Evolutionary conservation across 345 rosid genomes (phyloP).

Genomic region (Eucalyptus marginata): DNA sequence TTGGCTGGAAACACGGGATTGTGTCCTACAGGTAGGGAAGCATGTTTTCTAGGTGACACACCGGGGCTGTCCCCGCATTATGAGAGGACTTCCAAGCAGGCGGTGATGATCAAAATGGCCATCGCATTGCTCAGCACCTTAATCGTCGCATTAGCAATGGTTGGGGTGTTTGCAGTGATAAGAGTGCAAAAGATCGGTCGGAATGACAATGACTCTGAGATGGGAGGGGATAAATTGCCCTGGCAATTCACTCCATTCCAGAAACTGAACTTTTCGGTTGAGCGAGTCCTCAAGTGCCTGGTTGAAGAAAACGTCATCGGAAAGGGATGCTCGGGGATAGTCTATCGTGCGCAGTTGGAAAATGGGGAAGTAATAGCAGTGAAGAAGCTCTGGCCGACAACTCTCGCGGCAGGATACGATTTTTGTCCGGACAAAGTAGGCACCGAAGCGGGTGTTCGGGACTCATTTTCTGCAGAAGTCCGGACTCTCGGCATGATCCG

Average conservation of each 20-base stretch:
- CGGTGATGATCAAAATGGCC: slow-evolving; percentile 34
- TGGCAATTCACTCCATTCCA: slow-evolving; percentile 86
- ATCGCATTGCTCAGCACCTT: slow-evolving; percentile 40
- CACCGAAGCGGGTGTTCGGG: slow-evolving; percentile 38
- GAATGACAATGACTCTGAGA: slow-evolving; percentile 41
- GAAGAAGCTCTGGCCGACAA: slow-evolving; percentile 72
- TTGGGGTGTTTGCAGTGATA: slow-evolving; percentile 38
- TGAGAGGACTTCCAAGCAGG: slow-evolving; percentile 5
- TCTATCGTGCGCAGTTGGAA: slow-evolving; percentile 66
- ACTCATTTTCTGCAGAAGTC: slow-evolving; percentile 84
- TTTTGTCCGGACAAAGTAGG: slow-evolving; percentile 28
- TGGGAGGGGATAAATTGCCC: slow-evolving; percentile 37
- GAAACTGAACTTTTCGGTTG: slow-evolving; percentile 56
- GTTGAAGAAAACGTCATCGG: slow-evolving; percentile 69
- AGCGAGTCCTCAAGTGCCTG: slow-evolving; percentile 53
- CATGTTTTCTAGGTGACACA: slow-evolving; percentile 41
- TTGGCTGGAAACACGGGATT: slow-evolving; percentile 46
- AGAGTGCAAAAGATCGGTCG: slow-evolving; percentile 30
- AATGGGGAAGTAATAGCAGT: slow-evolving; percentile 66
- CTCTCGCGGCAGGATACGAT: slow-evolving; percentile 16
- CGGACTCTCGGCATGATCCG: slow-evolving; percentile 80
- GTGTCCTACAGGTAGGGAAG: slow-evolving; percentile 39
- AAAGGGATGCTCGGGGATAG: slow-evolving; percentile 85
- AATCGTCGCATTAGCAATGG: slow-evolving; percentile 29
- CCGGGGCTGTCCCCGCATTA: slow-evolving; percentile 1